A percentile compares a stretch with the other conserved stretches of the same genome.
Conservation (phyloP, 306 rosid species). For the Cicer pinnatifidum region DNA sequence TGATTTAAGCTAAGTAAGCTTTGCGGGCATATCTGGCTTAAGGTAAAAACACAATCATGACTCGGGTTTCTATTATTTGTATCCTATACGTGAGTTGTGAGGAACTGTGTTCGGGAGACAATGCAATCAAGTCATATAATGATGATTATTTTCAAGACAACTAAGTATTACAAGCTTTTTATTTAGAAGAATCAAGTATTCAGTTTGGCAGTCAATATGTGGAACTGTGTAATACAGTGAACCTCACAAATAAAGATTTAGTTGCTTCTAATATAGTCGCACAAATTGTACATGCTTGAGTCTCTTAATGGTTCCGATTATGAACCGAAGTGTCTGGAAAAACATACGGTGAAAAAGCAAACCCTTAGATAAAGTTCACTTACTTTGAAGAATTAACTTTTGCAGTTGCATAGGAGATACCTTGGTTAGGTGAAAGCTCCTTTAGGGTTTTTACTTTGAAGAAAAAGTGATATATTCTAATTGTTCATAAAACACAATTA, state of each 20-base stretch:
- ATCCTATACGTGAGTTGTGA: conserved; percentile 28
- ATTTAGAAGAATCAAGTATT: neutral
- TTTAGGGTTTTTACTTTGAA: too few species aligned
- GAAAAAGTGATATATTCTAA: too few species aligned
- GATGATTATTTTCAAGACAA: conserved; percentile 14
- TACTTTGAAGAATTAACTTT: too few species aligned
- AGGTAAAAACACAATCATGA: conserved; percentile 26
- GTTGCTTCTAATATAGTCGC: too few species aligned
- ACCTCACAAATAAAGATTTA: neutral
- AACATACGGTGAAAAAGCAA: too few species aligned
- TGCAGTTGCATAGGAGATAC: too few species aligned
- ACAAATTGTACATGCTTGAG: too few species aligned
- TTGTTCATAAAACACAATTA: too few species aligned
- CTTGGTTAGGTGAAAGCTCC: too few species aligned
- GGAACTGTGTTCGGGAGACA: neutral
- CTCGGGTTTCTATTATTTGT: conserved; percentile 24
- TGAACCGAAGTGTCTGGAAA: too few species aligned
- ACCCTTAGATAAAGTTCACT: too few species aligned
- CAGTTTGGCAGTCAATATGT: neutral
- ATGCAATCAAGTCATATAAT: conserved; percentile 19
- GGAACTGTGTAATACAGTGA: neutral
- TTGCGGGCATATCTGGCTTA: conserved; percentile 7
- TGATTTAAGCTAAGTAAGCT: conserved; percentile 34
- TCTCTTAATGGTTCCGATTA: too few species aligned
- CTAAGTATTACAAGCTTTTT: conserved; percentile 4